Base-by-base conservation (phyloP, 169 alveolate genomes). In the Eimeria nieschulzi region DNA sequence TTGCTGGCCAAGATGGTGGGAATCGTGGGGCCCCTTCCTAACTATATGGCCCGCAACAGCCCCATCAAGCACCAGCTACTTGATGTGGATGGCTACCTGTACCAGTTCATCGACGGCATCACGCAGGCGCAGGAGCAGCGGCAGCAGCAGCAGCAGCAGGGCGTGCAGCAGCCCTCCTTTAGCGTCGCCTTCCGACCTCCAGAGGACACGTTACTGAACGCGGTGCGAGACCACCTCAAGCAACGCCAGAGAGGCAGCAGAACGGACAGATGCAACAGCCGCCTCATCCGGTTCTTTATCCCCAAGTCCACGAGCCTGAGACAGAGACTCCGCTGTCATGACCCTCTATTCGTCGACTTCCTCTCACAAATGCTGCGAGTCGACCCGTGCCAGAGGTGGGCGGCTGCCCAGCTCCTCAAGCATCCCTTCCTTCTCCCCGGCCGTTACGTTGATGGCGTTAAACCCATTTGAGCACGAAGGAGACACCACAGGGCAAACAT, bases 31-130 rank as follows among this genome's bases (percentile, higher is more conserved):
- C 97, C 97, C 70, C 87, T 96, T 53, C 98, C 98, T 7, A 97
- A 96, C 88, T 96, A 96, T 94, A 96, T 97, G 98, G 96, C 95
- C 96, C 95, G 96, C 75, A 96, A 96, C 61, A 98, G 99, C 23
- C 96, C 95, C 82, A 93, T 94, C 53, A 97, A 95, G 66, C 94
- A 95, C 53, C 96, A 96, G 84, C 96, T 95, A 91, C 96, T 97
- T 93, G 97, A 98, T 26, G 92, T 94, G 53, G 99, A 97, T 93
- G 97, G 97, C 55, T 94, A 95, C 23, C 86, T 97, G 7, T 97
- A 95, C 95, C 66, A 90, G 93, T 97, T 96, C 46, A 39, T 64
- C 17, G 75, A 59, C 13, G 13, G 26, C 39, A 79, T 79, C 10
- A 9, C 72, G 17, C 7, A 21, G 10, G 70, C 79, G 9, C 91